Percentiles rank a stretch among this genome's conserved stretches.
Evolutionary conservation across 2,329 filamentous ascomycete species (phyloP).

Genomic region (Hymenoscyphus occultus): DNA sequence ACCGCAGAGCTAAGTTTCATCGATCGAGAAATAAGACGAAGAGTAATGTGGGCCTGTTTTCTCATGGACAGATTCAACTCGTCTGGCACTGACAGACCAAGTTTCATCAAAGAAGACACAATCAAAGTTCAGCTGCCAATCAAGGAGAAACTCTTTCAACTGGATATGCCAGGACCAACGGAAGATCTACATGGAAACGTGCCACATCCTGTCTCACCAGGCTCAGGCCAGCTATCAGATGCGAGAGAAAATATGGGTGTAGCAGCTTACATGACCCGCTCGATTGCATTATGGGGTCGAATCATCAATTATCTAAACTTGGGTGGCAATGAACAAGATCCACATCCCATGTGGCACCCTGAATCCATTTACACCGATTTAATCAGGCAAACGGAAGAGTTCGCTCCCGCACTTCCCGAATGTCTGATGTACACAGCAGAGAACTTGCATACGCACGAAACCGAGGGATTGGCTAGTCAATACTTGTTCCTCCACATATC

Average conservation of each 20-base stretch:
- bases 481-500: conserved; percentile 90
- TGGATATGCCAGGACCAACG: conserved; percentile 86
- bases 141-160: conserved; percentile 83
- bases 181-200: conserved; percentile 75
- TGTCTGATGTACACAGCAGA: conserved; percentile 72
- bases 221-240: conserved; percentile 63
- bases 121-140: conserved; percentile 88
- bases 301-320: conserved; percentile 89
- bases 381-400: conserved; percentile 66
- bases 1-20: conserved; percentile 75
- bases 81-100: conserved; percentile 86
- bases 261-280: conserved; percentile 82
- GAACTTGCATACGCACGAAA: conserved; percentile 80
- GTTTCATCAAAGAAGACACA: conserved; percentile 86
- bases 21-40: conserved; percentile 85
- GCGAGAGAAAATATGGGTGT: conserved; percentile 88
- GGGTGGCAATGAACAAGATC: conserved; percentile 77
- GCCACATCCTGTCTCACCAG: conserved; percentile 57
- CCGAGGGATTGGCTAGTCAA: conserved; percentile 82
- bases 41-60: conserved; percentile 98
- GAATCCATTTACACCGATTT: conserved; percentile 75
- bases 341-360: conserved; percentile 74
- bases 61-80: conserved; percentile 98
- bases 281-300: conserved; percentile 84
- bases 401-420: conserved; percentile 66